Evolutionary conservation across 805 yeast genomes (phyloP).

Genomic region (Isabelozyma pseudorhagii): DNA sequence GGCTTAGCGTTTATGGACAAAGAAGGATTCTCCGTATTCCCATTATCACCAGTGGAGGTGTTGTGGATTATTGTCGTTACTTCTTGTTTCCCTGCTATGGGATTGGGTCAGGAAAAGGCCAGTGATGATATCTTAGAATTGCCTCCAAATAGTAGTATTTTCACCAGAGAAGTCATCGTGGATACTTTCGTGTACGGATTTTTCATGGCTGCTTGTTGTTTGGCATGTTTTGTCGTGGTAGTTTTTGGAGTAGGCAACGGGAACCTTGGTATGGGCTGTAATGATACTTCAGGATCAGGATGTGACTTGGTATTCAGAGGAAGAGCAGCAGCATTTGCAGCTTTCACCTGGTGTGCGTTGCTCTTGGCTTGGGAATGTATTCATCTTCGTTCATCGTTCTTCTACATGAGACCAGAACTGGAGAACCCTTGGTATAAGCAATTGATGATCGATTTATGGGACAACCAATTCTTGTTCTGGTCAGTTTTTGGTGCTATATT

Average conservation of each 20-base stretch:
- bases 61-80: constrained; percentile 35
- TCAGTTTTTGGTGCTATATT: constrained; percentile 68
- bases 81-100: constrained; percentile 37
- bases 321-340: constrained; percentile 73
- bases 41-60: constrained; percentile 50
- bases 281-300: constrained; percentile 39
- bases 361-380: constrained; percentile 83
- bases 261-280: constrained; percentile 63
- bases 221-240: constrained; percentile 61
- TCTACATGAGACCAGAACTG: constrained; percentile 65
- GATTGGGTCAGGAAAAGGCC: constrained; percentile 53
- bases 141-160: constrained; percentile 63
- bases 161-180: constrained; percentile 61
- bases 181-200: constrained; percentile 74
- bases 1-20: constrained; percentile 70
- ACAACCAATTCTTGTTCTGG: constrained; percentile 77
- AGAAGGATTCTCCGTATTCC: constrained; percentile 70
- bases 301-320: constrained; percentile 71
- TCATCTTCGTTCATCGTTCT: constrained; percentile 66
- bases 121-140: constrained; percentile 59
- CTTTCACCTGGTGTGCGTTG: constrained; percentile 85
- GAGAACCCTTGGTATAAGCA: constrained; percentile 54
- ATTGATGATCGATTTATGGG: constrained; percentile 64
- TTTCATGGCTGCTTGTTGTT: constrained; percentile 70
- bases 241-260: constrained; percentile 69